Conservation (phyloP, 2,329 filamentous ascomycete species). For the Aspergillus tamarii region DNA sequence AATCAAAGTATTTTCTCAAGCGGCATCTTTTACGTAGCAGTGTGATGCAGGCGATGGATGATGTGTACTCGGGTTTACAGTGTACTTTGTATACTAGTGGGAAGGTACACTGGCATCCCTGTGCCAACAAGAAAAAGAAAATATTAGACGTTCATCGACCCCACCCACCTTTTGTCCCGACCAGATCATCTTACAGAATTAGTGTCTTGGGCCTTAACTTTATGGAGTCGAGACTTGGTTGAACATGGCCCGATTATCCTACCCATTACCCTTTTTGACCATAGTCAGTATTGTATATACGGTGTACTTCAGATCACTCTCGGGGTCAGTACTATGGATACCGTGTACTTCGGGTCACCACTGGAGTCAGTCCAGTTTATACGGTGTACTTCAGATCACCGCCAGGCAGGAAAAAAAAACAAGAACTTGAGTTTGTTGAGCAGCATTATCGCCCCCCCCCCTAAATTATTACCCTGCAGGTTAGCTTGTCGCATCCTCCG, state of each 20-base stretch:
- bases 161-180: not conserved
- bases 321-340: conserved; percentile 3
- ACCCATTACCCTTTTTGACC: not conserved
- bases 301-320: conserved; percentile 6
- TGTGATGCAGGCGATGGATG: not conserved
- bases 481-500: not conserved
- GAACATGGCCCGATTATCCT: conserved; percentile 1
- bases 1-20: not conserved
- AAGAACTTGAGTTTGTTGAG: conserved; percentile 5
- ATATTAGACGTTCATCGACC: not conserved
- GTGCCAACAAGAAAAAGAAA: conserved; percentile 4
- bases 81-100: conserved; percentile 6
- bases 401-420: conserved; percentile 2
- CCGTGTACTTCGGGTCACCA: conserved; percentile 4
- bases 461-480: not conserved
- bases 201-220: conserved; percentile 1
- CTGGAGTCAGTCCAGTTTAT: conserved; percentile 6
- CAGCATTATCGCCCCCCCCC: not conserved
- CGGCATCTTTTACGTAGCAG: not conserved
- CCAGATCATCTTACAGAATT: conserved; percentile 3
- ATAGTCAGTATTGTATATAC: conserved; percentile 7
- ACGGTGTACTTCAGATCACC: conserved; percentile 7
- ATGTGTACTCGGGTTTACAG: conserved; percentile 6
- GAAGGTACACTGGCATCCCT: not conserved
- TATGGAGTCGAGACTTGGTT: not conserved